phyloP scores from a whole-genome alignment of 169 alveolate genomes.

The Fabrea salina region DNA sequence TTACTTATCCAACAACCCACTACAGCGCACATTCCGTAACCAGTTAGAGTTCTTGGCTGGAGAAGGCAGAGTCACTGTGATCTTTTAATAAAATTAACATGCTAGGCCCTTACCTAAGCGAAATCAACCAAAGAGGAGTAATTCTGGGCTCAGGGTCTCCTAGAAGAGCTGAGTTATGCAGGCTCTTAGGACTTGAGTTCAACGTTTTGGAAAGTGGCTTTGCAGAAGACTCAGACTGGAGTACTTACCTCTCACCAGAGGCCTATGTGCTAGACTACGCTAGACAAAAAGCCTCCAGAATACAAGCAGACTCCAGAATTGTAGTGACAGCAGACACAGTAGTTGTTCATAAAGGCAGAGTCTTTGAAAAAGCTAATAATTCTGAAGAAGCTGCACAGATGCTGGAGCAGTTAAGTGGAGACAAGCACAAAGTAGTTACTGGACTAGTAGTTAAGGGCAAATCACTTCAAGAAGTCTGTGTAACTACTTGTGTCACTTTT shows the following conservation, averaged over 20 bases:
- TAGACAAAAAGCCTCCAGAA: slow-evolving; percentile 35
- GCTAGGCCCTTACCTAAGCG: slow-evolving; percentile 37
- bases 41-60: too few species aligned
- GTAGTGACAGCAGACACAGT: slow-evolving; percentile 73
- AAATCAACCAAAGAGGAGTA: slow-evolving; percentile 37
- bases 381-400: slow-evolving; percentile 57
- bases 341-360: slow-evolving; percentile 49
- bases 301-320: slow-evolving; percentile 39
- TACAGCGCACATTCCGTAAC: too few species aligned
- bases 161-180: slow-evolving; percentile 36
- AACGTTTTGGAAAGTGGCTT: slow-evolving; percentile 44
- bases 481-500: slow-evolving; percentile 57
- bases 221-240: slow-evolving; percentile 48
- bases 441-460: slow-evolving; percentile 40
- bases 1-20: too few species aligned
- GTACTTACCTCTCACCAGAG: slow-evolving; percentile 37
- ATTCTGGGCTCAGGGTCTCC: slow-evolving; percentile 51
- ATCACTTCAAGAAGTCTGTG: slow-evolving; percentile 24
- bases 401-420: slow-evolving; percentile 45
- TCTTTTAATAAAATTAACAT: too few species aligned
- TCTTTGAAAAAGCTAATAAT: slow-evolving; percentile 67
- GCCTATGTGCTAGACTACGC: slow-evolving; percentile 45
- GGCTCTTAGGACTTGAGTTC: slow-evolving; percentile 37
- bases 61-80: too few species aligned
- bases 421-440: slow-evolving; percentile 52